Evolutionary conservation across 2,329 filamentous ascomycete species (phyloP).

Genomic region (Cadophora gregata): DNA sequence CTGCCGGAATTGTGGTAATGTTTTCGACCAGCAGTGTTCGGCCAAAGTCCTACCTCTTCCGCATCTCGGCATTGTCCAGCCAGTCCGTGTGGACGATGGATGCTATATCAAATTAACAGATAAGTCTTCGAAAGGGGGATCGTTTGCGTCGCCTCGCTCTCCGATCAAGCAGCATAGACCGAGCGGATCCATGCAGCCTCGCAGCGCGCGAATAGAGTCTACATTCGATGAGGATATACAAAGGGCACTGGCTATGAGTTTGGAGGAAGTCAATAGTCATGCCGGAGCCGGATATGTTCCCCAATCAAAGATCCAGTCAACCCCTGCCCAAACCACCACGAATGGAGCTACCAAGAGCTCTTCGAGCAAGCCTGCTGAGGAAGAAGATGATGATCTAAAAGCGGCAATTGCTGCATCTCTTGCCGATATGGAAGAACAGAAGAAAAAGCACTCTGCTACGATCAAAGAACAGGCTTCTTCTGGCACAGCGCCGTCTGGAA

Average conservation of each 20-base stretch:
- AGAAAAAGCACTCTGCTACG: slow-evolving; percentile 83
- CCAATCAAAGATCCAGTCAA: slow-evolving; percentile 58
- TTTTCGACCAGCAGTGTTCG: slow-evolving; percentile 95
- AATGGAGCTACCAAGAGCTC: slow-evolving; percentile 46
- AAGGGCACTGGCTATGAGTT: slow-evolving; percentile 91
- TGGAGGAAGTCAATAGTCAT: slow-evolving; percentile 87
- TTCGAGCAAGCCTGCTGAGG: slow-evolving; percentile 64
- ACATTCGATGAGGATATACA: slow-evolving; percentile 95
- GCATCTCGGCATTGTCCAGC: slow-evolving; percentile 88
- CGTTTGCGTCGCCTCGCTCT: slow-evolving; percentile 47
- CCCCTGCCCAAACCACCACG: slow-evolving; percentile 38
- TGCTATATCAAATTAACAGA: slow-evolving; percentile 90
- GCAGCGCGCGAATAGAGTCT: slow-evolving; percentile 85
- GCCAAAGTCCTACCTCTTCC: slow-evolving; percentile 87
- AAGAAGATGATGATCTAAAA: slow-evolving; percentile 91
- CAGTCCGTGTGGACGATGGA: slow-evolving; percentile 94
- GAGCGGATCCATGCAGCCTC: slow-evolving; percentile 80
- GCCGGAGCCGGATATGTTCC: slow-evolving; percentile 74
- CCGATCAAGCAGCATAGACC: slow-evolving; percentile 63
- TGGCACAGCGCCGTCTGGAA: slow-evolving; percentile 54
- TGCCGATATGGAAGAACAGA: slow-evolving; percentile 97
- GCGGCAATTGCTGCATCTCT: slow-evolving; percentile 94
- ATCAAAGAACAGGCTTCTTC: slow-evolving; percentile 78
- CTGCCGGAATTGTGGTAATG: slow-evolving; percentile 96
- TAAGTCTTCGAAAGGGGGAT: slow-evolving; percentile 61